Percentiles rank a stretch among this genome's conserved stretches.
These are phyloP conservation scores for Puccinia novopanici DNA, from an alignment of 1,284 basidiomycete species.

Conservation along the genomic window DNA sequence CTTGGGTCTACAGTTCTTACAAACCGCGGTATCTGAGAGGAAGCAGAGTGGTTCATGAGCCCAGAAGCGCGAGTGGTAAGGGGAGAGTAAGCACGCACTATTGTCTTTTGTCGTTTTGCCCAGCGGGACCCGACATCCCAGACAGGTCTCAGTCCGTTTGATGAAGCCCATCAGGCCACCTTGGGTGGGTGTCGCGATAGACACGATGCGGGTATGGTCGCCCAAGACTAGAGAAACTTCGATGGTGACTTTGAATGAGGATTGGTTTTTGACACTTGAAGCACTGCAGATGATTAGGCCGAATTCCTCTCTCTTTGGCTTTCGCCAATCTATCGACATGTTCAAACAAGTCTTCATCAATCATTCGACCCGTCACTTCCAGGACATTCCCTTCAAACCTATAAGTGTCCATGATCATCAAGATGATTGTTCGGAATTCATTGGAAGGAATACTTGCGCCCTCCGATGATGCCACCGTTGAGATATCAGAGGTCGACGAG, in stretches of 20 bases:
- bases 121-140: slow-evolving; percentile 87
- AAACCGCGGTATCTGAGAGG: slow-evolving; percentile 77
- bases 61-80: background rate
- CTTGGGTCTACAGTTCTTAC: slow-evolving; percentile 81
- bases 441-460: slow-evolving; percentile 65
- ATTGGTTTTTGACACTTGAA: slow-evolving; percentile 37
- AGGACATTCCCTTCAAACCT: slow-evolving; percentile 86
- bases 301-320: slow-evolving; percentile 60
- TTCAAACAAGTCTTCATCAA: slow-evolving; percentile 79
- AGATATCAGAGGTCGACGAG: slow-evolving; percentile 53
- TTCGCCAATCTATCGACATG: slow-evolving; percentile 64
- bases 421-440: slow-evolving; percentile 85
- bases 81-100: slow-evolving; percentile 61
- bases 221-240: slow-evolving; percentile 71
- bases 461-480: slow-evolving; percentile 60
- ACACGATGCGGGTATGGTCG: slow-evolving; percentile 85
- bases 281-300: slow-evolving; percentile 23
- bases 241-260: background rate
- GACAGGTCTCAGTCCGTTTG: slow-evolving; percentile 85
- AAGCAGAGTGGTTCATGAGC: background rate
- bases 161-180: slow-evolving; percentile 97
- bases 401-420: slow-evolving; percentile 92
- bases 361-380: slow-evolving; percentile 78
- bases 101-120: slow-evolving; percentile 69
- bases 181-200: slow-evolving; percentile 81